phyloP scores from a whole-genome alignment of 2,329 filamentous ascomycete genomes.

The Sclerotinia sclerotiorum region DNA sequence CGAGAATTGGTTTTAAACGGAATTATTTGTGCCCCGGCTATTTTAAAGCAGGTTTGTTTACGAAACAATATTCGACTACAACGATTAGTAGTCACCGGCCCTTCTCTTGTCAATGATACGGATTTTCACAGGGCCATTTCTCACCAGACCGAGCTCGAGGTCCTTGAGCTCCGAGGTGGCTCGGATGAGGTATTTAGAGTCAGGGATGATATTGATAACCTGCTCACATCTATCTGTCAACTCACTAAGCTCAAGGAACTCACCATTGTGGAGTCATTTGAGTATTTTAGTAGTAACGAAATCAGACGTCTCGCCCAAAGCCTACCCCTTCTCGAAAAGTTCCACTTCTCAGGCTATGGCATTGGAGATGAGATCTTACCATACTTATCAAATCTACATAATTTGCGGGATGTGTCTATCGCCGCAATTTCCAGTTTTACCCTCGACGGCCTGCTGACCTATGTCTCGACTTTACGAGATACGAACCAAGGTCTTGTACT shows the following conservation, averaged over 20 bases:
- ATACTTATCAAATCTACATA: constrained; percentile 47
- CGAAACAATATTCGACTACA: constrained; percentile 49
- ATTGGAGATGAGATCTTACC: constrained; percentile 51
- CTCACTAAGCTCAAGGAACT: constrained; percentile 54
- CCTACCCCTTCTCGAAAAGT: constrained; percentile 50
- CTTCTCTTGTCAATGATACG: constrained; percentile 49
- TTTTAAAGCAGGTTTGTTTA: constrained; percentile 51
- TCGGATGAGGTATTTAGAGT: constrained; percentile 45
- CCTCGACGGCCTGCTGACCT: constrained; percentile 48
- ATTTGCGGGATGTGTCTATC: constrained; percentile 54
- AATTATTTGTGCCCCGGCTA: constrained; percentile 52
- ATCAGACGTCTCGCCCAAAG: constrained; percentile 48
- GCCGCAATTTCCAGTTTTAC: constrained; percentile 57
- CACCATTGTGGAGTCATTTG: constrained; percentile 51
- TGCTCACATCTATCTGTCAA: constrained; percentile 52
- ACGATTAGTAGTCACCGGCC: constrained; percentile 51
- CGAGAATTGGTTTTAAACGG: constrained; percentile 51
- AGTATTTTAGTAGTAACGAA: constrained; percentile 52
- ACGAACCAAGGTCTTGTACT: constrained; percentile 41
- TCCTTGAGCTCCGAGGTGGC: constrained; percentile 49
- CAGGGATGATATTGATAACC: constrained; percentile 49
- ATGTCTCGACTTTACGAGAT: constrained; percentile 43
- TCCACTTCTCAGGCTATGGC: constrained; percentile 57
- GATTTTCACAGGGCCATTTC: constrained; percentile 54
- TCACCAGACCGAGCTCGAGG: constrained; percentile 49